Percentiles rank a stretch among this genome's conserved stretches.
These are phyloP conservation scores for Candida koratica DNA, from an alignment of 805 yeast genomes.

Conservation along the genomic window DNA sequence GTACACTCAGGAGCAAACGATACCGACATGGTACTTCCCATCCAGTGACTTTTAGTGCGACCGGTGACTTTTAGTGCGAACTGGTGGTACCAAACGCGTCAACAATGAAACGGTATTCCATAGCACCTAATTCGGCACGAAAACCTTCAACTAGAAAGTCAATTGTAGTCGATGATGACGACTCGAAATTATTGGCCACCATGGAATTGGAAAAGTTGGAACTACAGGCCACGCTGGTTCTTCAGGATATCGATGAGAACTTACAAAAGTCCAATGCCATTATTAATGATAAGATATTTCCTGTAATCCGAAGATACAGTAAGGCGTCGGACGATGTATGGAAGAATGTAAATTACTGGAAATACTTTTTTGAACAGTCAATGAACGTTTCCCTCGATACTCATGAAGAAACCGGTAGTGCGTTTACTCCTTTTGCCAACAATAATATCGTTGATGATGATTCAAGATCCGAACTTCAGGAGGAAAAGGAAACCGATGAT, in stretches of 20 bases:
- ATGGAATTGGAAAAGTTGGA: slow-evolving; percentile 59
- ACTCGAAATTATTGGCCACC: slow-evolving; percentile 21
- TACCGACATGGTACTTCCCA: slow-evolving; percentile 49
- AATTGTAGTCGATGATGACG: slow-evolving; percentile 12
- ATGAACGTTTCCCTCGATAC: slow-evolving; percentile 45
- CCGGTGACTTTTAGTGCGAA: background rate
- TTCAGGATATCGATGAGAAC: slow-evolving; percentile 78
- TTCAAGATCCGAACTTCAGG: slow-evolving; percentile 15
- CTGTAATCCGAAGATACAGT: slow-evolving; percentile 61
- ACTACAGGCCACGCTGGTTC: slow-evolving; percentile 69
- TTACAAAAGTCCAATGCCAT: slow-evolving; percentile 63
- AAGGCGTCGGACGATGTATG: slow-evolving; percentile 56
- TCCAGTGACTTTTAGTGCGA: slow-evolving; percentile 15
- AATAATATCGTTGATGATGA: slow-evolving; percentile 17
- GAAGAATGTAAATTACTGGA: slow-evolving; percentile 70
- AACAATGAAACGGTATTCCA: slow-evolving; percentile 32
- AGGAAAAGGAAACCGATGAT: slow-evolving; percentile 5
- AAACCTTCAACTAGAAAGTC: slow-evolving; percentile 20
- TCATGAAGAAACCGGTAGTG: slow-evolving; percentile 4
- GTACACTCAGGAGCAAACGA: slow-evolving; percentile 98
- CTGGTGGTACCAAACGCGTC: too few species aligned
- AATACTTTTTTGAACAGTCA: slow-evolving; percentile 65
- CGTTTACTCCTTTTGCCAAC: slow-evolving; percentile 1
- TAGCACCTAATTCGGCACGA: slow-evolving; percentile 32
- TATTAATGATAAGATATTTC: slow-evolving; percentile 64